Percentiles rank a stretch among this genome's conserved stretches.
Evolutionary conservation across 2,329 filamentous ascomycete species (phyloP).

Genomic region (Trichoderma brevicompactum): DNA sequence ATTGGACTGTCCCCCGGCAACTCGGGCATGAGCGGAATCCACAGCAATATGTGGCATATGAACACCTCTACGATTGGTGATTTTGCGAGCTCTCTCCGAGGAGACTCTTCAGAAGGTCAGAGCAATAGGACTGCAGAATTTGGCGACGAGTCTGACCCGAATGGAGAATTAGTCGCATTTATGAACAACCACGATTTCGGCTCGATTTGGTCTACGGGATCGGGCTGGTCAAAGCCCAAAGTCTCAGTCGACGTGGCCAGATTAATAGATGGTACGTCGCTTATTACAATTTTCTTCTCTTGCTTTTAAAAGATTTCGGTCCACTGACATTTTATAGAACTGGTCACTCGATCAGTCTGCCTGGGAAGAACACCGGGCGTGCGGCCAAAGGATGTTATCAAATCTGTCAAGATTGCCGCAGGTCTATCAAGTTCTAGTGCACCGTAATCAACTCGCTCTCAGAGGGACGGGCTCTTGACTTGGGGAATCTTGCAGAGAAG

Average conservation of each 20-base stretch:
- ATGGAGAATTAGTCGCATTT: not conserved
- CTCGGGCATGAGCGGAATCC: not conserved
- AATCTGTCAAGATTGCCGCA: slow-evolving; percentile 39
- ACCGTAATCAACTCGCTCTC: not conserved
- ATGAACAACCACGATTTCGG: slow-evolving; percentile 24
- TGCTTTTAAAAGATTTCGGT: not conserved
- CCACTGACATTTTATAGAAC: slow-evolving; percentile 39
- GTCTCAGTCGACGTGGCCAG: slow-evolving; percentile 44
- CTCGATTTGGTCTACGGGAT: slow-evolving; percentile 20
- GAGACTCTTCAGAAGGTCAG: slow-evolving; percentile 18
- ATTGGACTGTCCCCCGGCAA: slow-evolving; percentile 1
- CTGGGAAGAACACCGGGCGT: slow-evolving; percentile 47
- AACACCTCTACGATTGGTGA: not conserved
- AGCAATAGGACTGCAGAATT: not conserved
- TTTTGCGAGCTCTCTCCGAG: not conserved
- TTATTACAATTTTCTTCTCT: not conserved
- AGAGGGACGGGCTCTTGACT: not conserved
- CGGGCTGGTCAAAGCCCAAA: slow-evolving; percentile 38
- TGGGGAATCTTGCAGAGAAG: no score
- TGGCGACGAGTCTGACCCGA: not conserved
- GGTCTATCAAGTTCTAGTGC: slow-evolving; percentile 27
- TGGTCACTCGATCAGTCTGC: slow-evolving; percentile 44
- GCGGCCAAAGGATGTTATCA: slow-evolving; percentile 45
- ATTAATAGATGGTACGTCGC: slow-evolving; percentile 42
- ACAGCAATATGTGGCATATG: slow-evolving; percentile 15